These are phyloP conservation scores for Rhizopogon rudus DNA, from an alignment of 768 basidiomycete species.

Conservation along the genomic window DNA sequence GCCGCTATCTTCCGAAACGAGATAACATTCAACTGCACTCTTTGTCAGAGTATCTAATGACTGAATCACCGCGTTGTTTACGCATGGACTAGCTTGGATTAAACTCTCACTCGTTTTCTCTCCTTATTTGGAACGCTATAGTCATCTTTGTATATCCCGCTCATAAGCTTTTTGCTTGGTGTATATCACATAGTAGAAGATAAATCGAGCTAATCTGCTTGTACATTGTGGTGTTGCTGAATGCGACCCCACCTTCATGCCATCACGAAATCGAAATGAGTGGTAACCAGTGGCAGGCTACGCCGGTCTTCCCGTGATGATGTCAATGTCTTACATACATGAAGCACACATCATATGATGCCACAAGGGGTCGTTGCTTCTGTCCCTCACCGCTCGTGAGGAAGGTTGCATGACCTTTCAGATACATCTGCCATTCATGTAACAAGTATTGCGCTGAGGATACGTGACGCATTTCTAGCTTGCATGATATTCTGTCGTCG, in stretches of 20 bases:
- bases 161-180: slow-evolving; percentile 19
- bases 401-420: no score
- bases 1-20: slow-evolving; percentile 78
- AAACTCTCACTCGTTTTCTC: slow-evolving; percentile 2
- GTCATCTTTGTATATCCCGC: slow-evolving; percentile 20
- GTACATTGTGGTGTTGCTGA: neutral
- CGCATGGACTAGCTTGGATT: slow-evolving; percentile 8
- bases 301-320: no score
- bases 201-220: slow-evolving; percentile 10
- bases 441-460: neutral
- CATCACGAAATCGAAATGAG: no score
- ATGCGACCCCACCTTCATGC: no score
- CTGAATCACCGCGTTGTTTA: slow-evolving; percentile 5
- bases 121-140: slow-evolving; percentile 16
- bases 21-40: slow-evolving; percentile 72
- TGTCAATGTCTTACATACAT: no score
- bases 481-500: neutral
- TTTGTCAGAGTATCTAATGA: slow-evolving; percentile 84
- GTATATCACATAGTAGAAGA: slow-evolving; percentile 27
- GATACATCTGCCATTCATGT: neutral
- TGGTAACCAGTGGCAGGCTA: no score
- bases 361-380: no score
- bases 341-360: no score
- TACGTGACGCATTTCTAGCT: neutral
- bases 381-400: no score